Conservation (phyloP, 2,329 filamentous ascomycete genomes). For the Aureobasidium sp. region DNA sequence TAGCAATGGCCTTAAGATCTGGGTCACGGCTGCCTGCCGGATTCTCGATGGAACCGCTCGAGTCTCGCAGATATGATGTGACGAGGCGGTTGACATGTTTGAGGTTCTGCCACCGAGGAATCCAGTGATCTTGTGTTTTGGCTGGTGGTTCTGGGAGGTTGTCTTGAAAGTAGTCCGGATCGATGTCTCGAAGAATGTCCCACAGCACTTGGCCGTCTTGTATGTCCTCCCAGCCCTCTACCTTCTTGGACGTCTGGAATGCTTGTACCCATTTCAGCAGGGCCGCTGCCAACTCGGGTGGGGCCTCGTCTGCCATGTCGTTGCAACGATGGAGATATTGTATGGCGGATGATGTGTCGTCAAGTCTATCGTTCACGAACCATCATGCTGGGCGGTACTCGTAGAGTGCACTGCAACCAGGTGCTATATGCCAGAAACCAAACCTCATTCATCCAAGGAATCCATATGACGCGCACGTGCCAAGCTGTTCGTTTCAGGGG, state of each 20-base stretch:
- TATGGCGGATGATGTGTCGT: not conserved
- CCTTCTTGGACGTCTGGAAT: slow-evolving; percentile 5
- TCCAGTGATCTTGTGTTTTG: slow-evolving; percentile 39
- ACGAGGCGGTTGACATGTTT: slow-evolving; percentile 42
- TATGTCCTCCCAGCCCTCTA: slow-evolving; percentile 20
- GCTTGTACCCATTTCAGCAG: slow-evolving; percentile 14
- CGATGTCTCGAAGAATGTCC: slow-evolving; percentile 39
- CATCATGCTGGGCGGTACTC: not conserved
- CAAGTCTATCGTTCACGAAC: not conserved
- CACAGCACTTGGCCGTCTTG: slow-evolving; percentile 40
- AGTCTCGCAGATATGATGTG: slow-evolving; percentile 40
- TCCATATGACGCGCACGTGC: slow-evolving; percentile 2
- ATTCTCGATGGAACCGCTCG: slow-evolving; percentile 30
- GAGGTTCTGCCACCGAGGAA: slow-evolving; percentile 44
- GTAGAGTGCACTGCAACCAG: not conserved
- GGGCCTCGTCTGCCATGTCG: slow-evolving; percentile 10
- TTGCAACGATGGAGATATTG: not conserved
- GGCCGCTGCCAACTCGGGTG: slow-evolving; percentile 13
- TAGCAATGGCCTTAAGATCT: slow-evolving; percentile 40
- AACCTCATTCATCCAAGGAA: not conserved
- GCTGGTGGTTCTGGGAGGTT: slow-evolving; percentile 38
- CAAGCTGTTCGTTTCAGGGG: not conserved
- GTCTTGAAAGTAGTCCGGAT: slow-evolving; percentile 39
- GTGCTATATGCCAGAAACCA: not conserved
- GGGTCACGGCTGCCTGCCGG: slow-evolving; percentile 32